Percentiles rank a stretch among this genome's conserved stretches.
Evolutionary conservation across 192 early-diverging fungal species (phyloP).

Genomic region (Coemansia guatemalensis): DNA sequence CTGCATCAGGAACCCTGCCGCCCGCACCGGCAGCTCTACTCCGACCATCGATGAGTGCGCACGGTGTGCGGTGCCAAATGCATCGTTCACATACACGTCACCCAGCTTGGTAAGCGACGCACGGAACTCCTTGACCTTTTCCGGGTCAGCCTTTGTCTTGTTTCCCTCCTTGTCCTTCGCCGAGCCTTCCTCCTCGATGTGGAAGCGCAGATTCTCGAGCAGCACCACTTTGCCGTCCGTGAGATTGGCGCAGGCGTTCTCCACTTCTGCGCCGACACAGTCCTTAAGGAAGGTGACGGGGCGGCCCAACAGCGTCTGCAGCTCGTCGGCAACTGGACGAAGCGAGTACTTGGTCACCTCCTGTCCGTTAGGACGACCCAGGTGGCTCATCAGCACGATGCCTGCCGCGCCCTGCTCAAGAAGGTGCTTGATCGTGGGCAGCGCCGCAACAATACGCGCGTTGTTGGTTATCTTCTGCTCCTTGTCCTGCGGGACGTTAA

Average conservation of each 20-base stretch:
- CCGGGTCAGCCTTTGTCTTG: constrained; percentile 85
- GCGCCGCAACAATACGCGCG: constrained; percentile 90
- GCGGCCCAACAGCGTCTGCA: constrained; percentile 71
- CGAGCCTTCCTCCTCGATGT: constrained; percentile 97
- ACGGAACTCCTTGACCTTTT: constrained; percentile 84
- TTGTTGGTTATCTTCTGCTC: constrained; percentile 94
- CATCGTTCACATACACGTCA: constrained; percentile 98
- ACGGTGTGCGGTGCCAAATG: constrained; percentile 98
- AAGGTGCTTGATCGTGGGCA: constrained; percentile 93
- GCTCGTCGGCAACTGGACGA: constrained; percentile 84
- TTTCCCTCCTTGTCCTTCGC: constrained; percentile 87
- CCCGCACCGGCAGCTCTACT: constrained; percentile 82
- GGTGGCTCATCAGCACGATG: constrained; percentile 95
- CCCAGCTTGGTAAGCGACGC: constrained; percentile 89
- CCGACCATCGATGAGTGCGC: constrained; percentile 98
- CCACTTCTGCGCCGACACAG: constrained; percentile 90
- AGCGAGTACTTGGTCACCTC: constrained; percentile 86
- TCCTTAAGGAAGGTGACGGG: constrained; percentile 90
- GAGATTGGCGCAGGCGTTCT: constrained; percentile 70
- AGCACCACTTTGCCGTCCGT: constrained; percentile 80
- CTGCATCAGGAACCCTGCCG: constrained; percentile 97
- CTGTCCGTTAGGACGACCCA: constrained; percentile 96
- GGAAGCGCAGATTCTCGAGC: constrained; percentile 97
- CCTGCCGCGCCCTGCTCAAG: constrained; percentile 81
- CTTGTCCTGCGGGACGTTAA: constrained; percentile 95